Percentiles rank a stretch among this genome's conserved stretches.
Conservation (phyloP, 1,139 yeast genomes). For the Taphrina sp. region DNA sequence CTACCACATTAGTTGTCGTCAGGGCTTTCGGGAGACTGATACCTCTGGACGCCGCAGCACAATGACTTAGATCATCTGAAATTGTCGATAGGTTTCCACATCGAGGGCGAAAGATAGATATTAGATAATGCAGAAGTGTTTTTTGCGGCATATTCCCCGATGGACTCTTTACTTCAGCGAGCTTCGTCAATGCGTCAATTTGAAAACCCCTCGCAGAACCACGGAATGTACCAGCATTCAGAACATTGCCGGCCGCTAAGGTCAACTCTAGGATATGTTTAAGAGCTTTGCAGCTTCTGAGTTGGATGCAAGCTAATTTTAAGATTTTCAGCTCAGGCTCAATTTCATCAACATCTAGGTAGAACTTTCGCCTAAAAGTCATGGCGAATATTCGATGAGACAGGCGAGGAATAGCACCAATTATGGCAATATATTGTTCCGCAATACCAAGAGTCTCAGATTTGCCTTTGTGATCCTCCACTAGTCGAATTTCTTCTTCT, state of each 20-base stretch:
- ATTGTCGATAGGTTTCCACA: neutral
- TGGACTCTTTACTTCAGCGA: slow-evolving; percentile 19
- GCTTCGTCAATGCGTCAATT: slow-evolving; percentile 16
- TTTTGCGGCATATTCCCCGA: slow-evolving; percentile 1
- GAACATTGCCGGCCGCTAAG: slow-evolving; percentile 22
- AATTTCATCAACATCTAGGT: slow-evolving; percentile 15
- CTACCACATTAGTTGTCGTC: too few relatives aligned
- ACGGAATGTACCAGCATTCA: slow-evolving; percentile 27
- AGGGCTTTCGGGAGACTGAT: too few relatives aligned
- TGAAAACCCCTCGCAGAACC: slow-evolving; percentile 28
- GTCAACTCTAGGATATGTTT: slow-evolving; percentile 6
- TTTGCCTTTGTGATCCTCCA: slow-evolving; percentile 20
- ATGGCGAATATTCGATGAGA: slow-evolving; percentile 15
- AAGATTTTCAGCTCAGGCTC: slow-evolving; percentile 9
- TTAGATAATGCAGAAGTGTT: slow-evolving; percentile 21
- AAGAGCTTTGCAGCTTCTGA: slow-evolving; percentile 1
- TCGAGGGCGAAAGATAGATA: neutral
- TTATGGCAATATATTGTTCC: slow-evolving; percentile 5
- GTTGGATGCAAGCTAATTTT: slow-evolving; percentile 13
- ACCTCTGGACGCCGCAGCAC: slow-evolving; percentile 26
- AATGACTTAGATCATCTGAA: slow-evolving; percentile 4
- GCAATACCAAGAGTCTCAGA: slow-evolving; percentile 9
- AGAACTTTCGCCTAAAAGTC: slow-evolving; percentile 15
- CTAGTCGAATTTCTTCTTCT: slow-evolving; percentile 5
- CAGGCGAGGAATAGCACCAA: slow-evolving; percentile 6